These are phyloP conservation scores for Luffa acutangula DNA, from an alignment of 306 rosid genomes.

Conservation along the genomic window DNA sequence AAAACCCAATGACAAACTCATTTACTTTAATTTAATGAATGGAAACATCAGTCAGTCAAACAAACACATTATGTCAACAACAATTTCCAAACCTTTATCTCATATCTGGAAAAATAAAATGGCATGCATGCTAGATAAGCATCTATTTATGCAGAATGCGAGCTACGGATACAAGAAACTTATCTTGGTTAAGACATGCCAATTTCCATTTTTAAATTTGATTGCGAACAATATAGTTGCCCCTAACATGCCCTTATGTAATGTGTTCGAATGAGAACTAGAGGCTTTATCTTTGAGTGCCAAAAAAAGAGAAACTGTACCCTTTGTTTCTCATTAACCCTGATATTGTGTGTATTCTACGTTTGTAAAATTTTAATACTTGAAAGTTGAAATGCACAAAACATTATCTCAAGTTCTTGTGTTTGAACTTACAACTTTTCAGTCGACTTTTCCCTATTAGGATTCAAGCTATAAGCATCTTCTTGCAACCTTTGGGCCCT, in stretches of 20 bases:
- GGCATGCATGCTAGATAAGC: neutral
- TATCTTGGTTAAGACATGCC: neutral
- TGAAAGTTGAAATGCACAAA: neutral
- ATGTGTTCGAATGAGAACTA: neutral
- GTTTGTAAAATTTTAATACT: neutral
- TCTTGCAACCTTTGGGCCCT: constrained; percentile 53
- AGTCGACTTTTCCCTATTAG: constrained; percentile 31
- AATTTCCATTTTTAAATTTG: neutral
- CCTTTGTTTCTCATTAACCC: neutral
- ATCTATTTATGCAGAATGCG: neutral
- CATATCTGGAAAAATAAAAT: neutral
- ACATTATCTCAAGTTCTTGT: neutral
- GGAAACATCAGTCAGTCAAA: neutral
- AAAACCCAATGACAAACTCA: neutral
- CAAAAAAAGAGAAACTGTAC: neutral
- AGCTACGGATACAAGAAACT: neutral
- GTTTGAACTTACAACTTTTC: constrained; percentile 49
- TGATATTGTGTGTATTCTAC: neutral
- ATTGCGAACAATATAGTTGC: neutral
- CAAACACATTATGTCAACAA: neutral
- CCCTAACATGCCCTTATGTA: neutral
- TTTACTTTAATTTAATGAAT: neutral
- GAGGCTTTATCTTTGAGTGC: neutral
- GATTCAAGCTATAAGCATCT: constrained; percentile 59
- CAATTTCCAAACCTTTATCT: neutral